Base-by-base conservation (phyloP, 306 rosid species). In the Acacia crassicarpa region DNA sequence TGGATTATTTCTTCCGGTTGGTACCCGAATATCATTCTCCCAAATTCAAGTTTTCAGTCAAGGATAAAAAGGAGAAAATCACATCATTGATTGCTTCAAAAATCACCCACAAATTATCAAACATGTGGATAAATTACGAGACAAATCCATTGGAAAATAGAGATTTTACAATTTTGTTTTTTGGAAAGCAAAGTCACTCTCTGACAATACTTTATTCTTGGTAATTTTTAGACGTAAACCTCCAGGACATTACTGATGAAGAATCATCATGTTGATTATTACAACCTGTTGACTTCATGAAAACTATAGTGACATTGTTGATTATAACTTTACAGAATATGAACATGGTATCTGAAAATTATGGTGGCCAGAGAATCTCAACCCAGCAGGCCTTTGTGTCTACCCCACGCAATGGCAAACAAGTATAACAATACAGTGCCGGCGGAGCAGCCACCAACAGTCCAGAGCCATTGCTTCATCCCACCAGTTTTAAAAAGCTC, bases 361-460 rank as follows among this genome's bases (percentile, higher is more conserved):
- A 51, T 41, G 78, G 1, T 35, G 51, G 48, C 41, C 2, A 70
- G 25, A 2, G 63, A 56, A 53, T 19, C 23, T 80, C 86, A 94
- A 78, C 89, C 94, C 20, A 93, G 85, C 83, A 95, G 83, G 63
- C 90, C 89, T 51, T 86, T 93, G 84, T 80, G 82, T 91, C 89
- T 95, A 46, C 88, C 89, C 95, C 98, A 93, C 38, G 85, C 82
- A 53, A 91, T 87, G 68, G 98, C 88, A 84, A 83, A 59, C 22
- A 85, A 71, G 46, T 90, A 95, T 46, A 93, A 73, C 83, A 93
- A 67, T 51, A 90, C 9, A 56, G 77, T 72, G 27, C 80, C 88
- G 2, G 76, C 83, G 7, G 89, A 79, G 27, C 95, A 66, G 48
- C 97, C 94, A 32, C 89, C 89, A 35, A 80, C 54, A 0, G 91